These are phyloP conservation scores for Sarocladium kiliense DNA, from an alignment of 2,329 filamentous ascomycete species.

Conservation along the genomic window DNA sequence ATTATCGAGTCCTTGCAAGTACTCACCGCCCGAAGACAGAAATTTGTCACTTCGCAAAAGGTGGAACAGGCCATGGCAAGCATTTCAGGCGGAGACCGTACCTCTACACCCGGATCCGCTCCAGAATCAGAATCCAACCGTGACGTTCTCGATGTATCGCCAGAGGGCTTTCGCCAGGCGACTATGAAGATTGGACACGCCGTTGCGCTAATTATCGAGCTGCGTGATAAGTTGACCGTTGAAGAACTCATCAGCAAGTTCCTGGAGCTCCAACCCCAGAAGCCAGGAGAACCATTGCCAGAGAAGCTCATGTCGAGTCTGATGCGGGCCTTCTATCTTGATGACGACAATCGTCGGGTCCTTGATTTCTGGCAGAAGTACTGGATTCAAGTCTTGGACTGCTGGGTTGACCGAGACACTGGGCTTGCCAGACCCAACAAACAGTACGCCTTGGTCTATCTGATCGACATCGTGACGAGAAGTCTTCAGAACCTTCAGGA, in stretches of 20 bases:
- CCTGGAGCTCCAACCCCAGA: constrained; percentile 31
- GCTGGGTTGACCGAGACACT: background rate
- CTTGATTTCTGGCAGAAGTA: constrained; percentile 62
- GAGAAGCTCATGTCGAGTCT: constrained; percentile 55
- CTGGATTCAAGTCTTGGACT: constrained; percentile 44
- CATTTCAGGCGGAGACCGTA: background rate
- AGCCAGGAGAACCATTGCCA: constrained; percentile 35
- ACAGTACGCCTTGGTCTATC: constrained; percentile 48
- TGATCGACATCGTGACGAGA: constrained; percentile 45
- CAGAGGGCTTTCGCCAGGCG: constrained; percentile 14
- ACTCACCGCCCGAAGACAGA: background rate
- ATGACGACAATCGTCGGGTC: constrained; percentile 55
- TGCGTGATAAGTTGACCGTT: constrained; percentile 46
- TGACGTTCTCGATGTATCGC: background rate
- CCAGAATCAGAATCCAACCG: background rate
- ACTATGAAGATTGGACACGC: constrained; percentile 26
- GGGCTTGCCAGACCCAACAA: constrained; percentile 31
- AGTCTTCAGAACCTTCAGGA: constrained; percentile 36
- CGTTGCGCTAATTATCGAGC: constrained; percentile 27
- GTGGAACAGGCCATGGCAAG: background rate
- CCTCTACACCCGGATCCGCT: background rate
- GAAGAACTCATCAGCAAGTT: constrained; percentile 53
- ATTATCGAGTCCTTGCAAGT: background rate
- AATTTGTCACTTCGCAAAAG: background rate
- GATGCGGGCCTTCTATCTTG: constrained; percentile 60